Conservation (phyloP, 202 grass and related monocot species). For the Musa balbisiana region DNA sequence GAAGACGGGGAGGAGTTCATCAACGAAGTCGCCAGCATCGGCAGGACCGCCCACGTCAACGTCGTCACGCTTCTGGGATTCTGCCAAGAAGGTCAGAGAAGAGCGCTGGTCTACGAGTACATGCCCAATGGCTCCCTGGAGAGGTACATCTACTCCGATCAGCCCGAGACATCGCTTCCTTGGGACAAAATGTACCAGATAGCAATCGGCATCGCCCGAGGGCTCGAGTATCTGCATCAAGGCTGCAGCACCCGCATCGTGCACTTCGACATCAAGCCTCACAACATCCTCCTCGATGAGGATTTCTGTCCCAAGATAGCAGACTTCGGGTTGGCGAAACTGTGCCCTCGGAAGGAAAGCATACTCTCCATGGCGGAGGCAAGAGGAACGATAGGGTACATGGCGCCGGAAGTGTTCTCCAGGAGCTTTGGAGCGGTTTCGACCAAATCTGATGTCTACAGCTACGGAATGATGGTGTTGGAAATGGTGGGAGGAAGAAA, state of each 20-base stretch:
- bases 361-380: slow-evolving; percentile 32
- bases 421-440: slow-evolving; percentile 37
- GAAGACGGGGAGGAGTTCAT: slow-evolving; percentile 49
- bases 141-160: slow-evolving; percentile 41
- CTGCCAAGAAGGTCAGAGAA: slow-evolving; percentile 31
- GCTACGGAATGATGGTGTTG: slow-evolving; percentile 59
- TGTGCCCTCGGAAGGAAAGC: background rate
- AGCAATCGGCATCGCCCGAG: slow-evolving; percentile 33
- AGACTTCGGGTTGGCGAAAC: slow-evolving; percentile 11
- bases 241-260: slow-evolving; percentile 47
- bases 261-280: slow-evolving; percentile 67
- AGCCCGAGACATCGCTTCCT: background rate
- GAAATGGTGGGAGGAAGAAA: slow-evolving; percentile 42
- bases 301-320: slow-evolving; percentile 7
- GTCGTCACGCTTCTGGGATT: slow-evolving; percentile 50
- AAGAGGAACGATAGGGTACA: slow-evolving; percentile 47
- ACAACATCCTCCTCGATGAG: slow-evolving; percentile 28
- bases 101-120: slow-evolving; percentile 51
- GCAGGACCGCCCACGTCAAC: slow-evolving; percentile 59
- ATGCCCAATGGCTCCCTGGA: slow-evolving; percentile 57
- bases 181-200: slow-evolving; percentile 45
- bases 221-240: slow-evolving; percentile 44
- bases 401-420: slow-evolving; percentile 52
- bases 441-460: slow-evolving; percentile 57
- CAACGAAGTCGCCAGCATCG: slow-evolving; percentile 56